These are phyloP conservation scores for Trichocladium antarcticum DNA, from an alignment of 495 filamentous ascomycete genomes.

Conservation along the genomic window DNA sequence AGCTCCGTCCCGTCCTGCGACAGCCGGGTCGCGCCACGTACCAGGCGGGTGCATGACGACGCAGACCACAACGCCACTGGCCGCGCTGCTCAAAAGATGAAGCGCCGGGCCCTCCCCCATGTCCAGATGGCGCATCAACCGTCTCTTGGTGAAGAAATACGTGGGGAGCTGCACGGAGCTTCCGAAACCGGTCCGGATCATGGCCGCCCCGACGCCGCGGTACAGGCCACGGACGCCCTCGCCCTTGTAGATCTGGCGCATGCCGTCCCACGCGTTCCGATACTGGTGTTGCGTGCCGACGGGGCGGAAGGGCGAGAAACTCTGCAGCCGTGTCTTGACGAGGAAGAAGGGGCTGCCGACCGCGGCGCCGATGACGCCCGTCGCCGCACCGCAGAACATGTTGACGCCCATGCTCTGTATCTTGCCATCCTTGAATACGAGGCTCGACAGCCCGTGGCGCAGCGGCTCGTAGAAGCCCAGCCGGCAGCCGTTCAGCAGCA, in stretches of 20 bases:
- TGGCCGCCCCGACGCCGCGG: conserved; percentile 83
- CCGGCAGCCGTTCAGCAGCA: conserved; percentile 90
- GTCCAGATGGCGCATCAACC: conserved; percentile 64
- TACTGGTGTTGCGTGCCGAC: conserved; percentile 95
- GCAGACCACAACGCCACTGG: conserved; percentile 92
- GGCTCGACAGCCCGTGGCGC: conserved; percentile 50
- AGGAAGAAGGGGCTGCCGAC: conserved; percentile 94
- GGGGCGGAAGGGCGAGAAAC: conserved; percentile 84
- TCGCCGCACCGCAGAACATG: conserved; percentile 78
- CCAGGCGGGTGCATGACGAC: conserved; percentile 96
- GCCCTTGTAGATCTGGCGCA: conserved; percentile 59
- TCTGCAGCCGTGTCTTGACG: conserved; percentile 95
- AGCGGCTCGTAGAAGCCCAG: conserved; percentile 97
- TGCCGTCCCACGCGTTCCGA: conserved; percentile 70
- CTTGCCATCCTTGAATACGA: conserved; percentile 57
- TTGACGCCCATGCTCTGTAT: conserved; percentile 82
- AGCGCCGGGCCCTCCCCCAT: conserved; percentile 87
- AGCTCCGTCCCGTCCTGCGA: conserved; percentile 35
- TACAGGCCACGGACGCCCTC: conserved; percentile 81
- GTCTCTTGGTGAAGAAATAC: conserved; percentile 94
- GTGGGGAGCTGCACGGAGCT: conserved; percentile 92
- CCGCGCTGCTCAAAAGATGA: conserved; percentile 79
- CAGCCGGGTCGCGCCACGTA: conserved; percentile 28
- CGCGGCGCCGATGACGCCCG: conserved; percentile 80
- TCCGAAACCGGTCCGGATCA: conserved; percentile 92